Evolutionary conservation across 2,329 filamentous ascomycete genomes (phyloP), one percentile per base, ranked within the genome.

Genomic region (Aureobasidium zeae): DNA sequence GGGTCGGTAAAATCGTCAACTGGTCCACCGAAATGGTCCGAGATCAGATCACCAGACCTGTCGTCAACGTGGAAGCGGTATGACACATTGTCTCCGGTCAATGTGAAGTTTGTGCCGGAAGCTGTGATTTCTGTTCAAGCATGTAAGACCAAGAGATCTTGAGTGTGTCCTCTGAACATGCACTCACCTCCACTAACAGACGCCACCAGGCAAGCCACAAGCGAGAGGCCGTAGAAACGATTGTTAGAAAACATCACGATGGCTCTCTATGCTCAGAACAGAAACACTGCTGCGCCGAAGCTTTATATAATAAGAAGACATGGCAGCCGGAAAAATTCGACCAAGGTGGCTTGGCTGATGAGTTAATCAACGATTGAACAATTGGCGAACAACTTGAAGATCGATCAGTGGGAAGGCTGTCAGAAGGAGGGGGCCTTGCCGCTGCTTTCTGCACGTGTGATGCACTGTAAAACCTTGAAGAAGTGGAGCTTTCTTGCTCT

Each of bases 51-150:
- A 3, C 72, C 69, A 0, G 70, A 73, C 7, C 54, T 55, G 3
- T 68, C 60, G 49, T 81, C 72, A 32, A 79, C 74, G 49, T 80
- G 77, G 56, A 81, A 79, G 31, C 74, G 72, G 52, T 81, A 81
- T 1, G 76, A 79, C 21, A 77, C 65, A 49, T 66, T 64, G 33
- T 71, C 61, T 19, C 72, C 75, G 21, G 74, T 74, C 33, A 80
- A 63, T 2, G 73, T 67, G 50, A 80, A 80, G 12, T 69, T 70
- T 3, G 63, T 70, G 8, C 73, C 74, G 4, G 74, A 58, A n/a
- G 72, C 72, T 16, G 66, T 64, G 44, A 79, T 67, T 12, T 44
- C 39, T 43, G 8, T 2, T 10, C n/a, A 2, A 6, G 4, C 11
- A 9, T 5, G 4, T 34, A 5, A 35, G 30, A 6, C 2, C 8